Conservation (phyloP, 1,139 yeast species). For the Taphrina confusa region DNA sequence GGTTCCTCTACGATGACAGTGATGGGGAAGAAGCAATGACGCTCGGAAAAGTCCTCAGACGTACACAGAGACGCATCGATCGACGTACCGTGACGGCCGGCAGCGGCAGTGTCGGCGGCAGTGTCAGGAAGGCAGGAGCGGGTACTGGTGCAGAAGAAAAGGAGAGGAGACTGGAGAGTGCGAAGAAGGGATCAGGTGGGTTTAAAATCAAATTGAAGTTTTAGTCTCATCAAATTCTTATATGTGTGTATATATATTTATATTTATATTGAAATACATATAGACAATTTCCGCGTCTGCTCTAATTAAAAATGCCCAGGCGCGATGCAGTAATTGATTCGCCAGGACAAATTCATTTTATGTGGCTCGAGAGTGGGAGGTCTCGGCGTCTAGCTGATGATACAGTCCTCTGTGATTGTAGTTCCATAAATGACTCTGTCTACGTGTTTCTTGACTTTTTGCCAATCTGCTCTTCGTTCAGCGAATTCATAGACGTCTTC, state of each 20-base stretch:
- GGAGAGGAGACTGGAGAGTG: not conserved
- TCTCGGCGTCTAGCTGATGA: slow-evolving; percentile 10
- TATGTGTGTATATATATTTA: too few relatives aligned
- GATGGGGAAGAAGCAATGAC: slow-evolving; percentile 22
- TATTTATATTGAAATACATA: too few relatives aligned
- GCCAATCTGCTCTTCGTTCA: slow-evolving; percentile 86
- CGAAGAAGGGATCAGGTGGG: slow-evolving; percentile 8
- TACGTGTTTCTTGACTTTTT: slow-evolving; percentile 68
- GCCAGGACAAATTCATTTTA: too few relatives aligned
- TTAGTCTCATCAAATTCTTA: too few relatives aligned
- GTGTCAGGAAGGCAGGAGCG: not conserved
- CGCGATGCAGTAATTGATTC: too few relatives aligned
- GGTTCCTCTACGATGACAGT: slow-evolving; percentile 5
- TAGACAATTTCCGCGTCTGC: too few relatives aligned
- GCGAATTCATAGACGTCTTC: slow-evolving; percentile 94
- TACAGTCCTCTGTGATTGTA: slow-evolving; percentile 18
- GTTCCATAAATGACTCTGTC: slow-evolving; percentile 91
- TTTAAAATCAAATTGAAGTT: slow-evolving; percentile 22
- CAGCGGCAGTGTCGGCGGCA: not conserved
- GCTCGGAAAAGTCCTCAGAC: slow-evolving; percentile 14
- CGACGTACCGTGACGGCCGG: not conserved
- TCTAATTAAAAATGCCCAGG: too few relatives aligned
- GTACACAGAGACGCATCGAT: slow-evolving; percentile 7
- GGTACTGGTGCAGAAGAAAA: not conserved
- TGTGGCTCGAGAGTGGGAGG: too few relatives aligned